Base-by-base conservation (phyloP, 2,329 filamentous ascomycete genomes). In the Epichloe gansuensis region DNA sequence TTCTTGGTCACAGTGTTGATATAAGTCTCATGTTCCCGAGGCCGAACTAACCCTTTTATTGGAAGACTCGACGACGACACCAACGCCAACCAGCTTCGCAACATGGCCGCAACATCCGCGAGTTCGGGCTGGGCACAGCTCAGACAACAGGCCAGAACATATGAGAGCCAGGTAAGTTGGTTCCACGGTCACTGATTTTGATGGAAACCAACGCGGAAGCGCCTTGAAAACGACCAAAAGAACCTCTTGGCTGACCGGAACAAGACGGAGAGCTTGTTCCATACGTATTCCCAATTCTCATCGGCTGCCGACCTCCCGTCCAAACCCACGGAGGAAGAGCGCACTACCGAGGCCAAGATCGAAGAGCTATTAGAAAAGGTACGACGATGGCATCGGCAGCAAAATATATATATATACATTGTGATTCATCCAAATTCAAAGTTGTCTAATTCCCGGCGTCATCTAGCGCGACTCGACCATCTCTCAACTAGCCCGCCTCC, bases 1-100 rank as follows among this genome's bases (percentile, higher is more conserved):
- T 95, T 97, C 88, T 98, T 98, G 68, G 93, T 97, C 70, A 91
- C 81, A 59, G 90, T 89, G 74, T 98, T 98, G 81, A 98, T 93
- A 72, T 97, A 98, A 21, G n/a, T 12, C 21, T 12, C 25, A 44
- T 25, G 9, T 25, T 25, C 31, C 44, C 44, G 44, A 36, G 49
- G 39, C 41, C 42, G 12, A 39, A 5, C 5, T n/a, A 11, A 0
- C 8, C 17, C 17, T 17, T 42, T 21, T 3, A 1, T 42, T 9
- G 4, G 2, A 15, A 41, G 38, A 31, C 38, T 17, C 36, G 15
- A 47, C 35, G 13, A 27, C 48, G n/a, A 27, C 48, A 17, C n/a
- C 36, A 45, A 51, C 42, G 27, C 12, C 38, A 7, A 7, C 38
- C 44, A 17, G 34, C 43, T 27, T 41, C 5, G 27, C 44, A 63